These are phyloP conservation scores for Citrullus amarus DNA, from an alignment of 306 rosid genomes.

Conservation along the genomic window DNA sequence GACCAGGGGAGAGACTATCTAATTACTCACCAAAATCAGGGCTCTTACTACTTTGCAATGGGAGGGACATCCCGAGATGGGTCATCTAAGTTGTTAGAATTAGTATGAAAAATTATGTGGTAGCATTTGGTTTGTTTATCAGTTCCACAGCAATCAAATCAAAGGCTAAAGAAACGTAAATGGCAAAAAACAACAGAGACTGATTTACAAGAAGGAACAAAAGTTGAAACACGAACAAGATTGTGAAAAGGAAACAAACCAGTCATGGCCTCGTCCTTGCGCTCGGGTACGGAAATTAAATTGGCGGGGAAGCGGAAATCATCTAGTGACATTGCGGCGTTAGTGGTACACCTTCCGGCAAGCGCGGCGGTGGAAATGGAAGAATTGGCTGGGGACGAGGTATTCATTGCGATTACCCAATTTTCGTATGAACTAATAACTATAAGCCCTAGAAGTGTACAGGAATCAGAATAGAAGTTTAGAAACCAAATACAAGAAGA, in stretches of 20 bases:
- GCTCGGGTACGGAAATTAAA: constrained; percentile 52
- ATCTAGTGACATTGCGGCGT: constrained; percentile 40
- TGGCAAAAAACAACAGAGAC: not conserved
- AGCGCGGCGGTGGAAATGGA: constrained; percentile 61
- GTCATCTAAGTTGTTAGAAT: not conserved
- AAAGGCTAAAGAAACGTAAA: not conserved
- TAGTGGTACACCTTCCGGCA: constrained; percentile 39
- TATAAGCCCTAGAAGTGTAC: not conserved
- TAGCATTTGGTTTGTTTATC: not conserved
- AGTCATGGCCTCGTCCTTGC: constrained; percentile 68
- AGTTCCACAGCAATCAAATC: not conserved
- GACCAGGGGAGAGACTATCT: not conserved
- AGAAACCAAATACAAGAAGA: not conserved
- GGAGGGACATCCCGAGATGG: too few species aligned
- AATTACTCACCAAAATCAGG: not conserved
- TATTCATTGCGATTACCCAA: constrained; percentile 27
- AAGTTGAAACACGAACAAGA: not conserved
- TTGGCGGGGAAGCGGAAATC: constrained; percentile 49
- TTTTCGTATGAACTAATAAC: not conserved
- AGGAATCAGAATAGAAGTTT: not conserved
- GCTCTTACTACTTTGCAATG: too few species aligned
- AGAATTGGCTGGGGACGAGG: constrained; percentile 75
- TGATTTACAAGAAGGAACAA: not conserved
- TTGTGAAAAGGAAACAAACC: constrained; percentile 27
- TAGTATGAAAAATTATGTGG: not conserved